Conservation (phyloP, 306 rosid genomes). For the Inga leiocalycina region DNA sequence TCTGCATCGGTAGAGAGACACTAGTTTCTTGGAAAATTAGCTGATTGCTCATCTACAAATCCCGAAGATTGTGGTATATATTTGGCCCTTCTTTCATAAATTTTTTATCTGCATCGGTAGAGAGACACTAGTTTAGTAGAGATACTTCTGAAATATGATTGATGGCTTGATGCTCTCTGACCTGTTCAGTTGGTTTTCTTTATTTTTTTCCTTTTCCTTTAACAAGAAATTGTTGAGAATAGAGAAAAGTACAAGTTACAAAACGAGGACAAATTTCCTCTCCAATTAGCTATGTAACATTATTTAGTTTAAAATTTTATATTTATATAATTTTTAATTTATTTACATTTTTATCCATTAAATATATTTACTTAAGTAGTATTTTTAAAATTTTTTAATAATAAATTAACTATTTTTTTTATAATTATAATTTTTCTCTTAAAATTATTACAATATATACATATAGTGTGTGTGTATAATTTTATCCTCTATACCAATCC, state of each 20-base stretch:
- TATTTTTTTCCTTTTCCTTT: background rate
- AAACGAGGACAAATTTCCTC: background rate
- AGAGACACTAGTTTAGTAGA: background rate
- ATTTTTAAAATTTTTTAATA: no score
- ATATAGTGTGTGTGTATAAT: no score
- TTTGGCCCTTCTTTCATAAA: slow-evolving; percentile 25
- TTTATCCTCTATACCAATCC: no score
- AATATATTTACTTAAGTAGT: no score
- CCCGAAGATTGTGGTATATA: slow-evolving; percentile 86
- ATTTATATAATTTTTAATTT: no score
- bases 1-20: background rate
- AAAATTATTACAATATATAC: no score
- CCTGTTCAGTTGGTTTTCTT: slow-evolving; percentile 7
- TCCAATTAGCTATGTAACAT: background rate
- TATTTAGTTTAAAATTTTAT: no score
- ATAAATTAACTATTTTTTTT: no score
- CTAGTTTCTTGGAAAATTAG: slow-evolving; percentile 67
- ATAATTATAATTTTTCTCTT: no score
- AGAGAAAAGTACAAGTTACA: background rate
- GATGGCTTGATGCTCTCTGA: background rate
- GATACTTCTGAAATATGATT: background rate
- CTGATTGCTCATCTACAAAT: slow-evolving; percentile 91
- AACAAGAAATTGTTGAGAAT: background rate
- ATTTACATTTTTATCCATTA: no score
- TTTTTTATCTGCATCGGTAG: background rate